Percentiles rank a stretch among this genome's conserved stretches.
Conservation (phyloP, 2,329 filamentous ascomycete genomes). For the Periconia sp. region DNA sequence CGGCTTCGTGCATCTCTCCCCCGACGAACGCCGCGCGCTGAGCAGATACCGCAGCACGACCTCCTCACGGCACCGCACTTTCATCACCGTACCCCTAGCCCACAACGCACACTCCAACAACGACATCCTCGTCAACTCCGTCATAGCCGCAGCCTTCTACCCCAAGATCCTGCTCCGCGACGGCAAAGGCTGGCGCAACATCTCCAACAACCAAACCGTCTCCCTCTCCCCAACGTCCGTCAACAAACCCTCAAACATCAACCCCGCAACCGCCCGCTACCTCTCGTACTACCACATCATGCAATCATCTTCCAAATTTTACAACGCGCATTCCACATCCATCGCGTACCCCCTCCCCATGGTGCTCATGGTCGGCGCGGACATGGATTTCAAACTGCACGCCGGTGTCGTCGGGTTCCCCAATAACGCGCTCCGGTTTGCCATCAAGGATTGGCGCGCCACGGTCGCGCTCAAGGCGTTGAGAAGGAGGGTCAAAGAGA, state of each 20-base stretch:
- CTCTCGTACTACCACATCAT: conserved; percentile 97
- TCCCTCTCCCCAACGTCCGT: conserved; percentile 86
- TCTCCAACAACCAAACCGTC: conserved; percentile 89
- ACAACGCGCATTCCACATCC: conserved; percentile 75
- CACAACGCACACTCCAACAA: conserved; percentile 78
- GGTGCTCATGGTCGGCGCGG: conserved; percentile 72
- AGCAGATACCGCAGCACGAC: conserved; percentile 66
- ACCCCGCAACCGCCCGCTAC: conserved; percentile 64
- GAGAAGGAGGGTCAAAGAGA: conserved; percentile 71
- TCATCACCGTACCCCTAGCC: conserved; percentile 78
- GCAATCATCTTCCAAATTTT: conserved; percentile 80
- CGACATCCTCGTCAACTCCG: conserved; percentile 74
- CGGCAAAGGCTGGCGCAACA: conserved; percentile 83
- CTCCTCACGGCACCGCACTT: conserved; percentile 64
- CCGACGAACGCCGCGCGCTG: conserved; percentile 70
- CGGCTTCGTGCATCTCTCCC: conserved; percentile 74
- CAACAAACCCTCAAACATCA: conserved; percentile 63
- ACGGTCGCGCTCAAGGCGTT: conserved; percentile 87
- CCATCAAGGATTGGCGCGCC: conserved; percentile 84
- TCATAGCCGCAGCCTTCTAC: conserved; percentile 94
- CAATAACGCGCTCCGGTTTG: conserved; percentile 82
- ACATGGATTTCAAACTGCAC: conserved; percentile 87
- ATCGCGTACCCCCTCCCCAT: conserved; percentile 75
- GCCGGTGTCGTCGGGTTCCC: conserved; percentile 85
- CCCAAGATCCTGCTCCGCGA: conserved; percentile 87